Evolutionary conservation across 75 land plant genomes (phyloP), one percentile per base, ranked within the genome.

Genomic region (Ceratopteris richardii): DNA sequence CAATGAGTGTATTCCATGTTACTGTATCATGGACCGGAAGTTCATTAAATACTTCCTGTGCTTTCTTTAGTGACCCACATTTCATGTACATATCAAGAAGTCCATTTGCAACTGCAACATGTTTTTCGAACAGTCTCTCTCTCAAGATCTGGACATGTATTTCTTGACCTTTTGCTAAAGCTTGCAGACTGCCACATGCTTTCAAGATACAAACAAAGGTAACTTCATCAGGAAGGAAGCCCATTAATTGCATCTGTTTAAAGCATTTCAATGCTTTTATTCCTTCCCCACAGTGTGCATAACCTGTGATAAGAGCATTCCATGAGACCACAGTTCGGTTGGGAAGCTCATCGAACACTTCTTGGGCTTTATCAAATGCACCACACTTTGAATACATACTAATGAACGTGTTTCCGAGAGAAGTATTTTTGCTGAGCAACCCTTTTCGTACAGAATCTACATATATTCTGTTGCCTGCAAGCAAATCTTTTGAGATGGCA

Each of bases 271-370:
- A 42, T 56, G 67, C 65, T n/a, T 60, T 66, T 20, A 11, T n/a
- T 4, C 43, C 22, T 29, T 21, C 16, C 13, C 67, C 67, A 18
- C 20, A n/a, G 7, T 65, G 66, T 2, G 26, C 26, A 60, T 65
- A 61, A 21, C 61, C 1, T 22, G 67, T 26, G 30, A 65, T 65
- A 20, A 65, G 30, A n/a, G 65, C 42, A 14, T 65, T 65, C 67
- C 67, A 65, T 5, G 65, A 33, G n/a, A 61, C 64, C 1, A 40
- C 46, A 60, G 25, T 62, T 23, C 44, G 50, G 24, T 25, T 16
- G 60, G 67, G 52, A 28, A 65, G 30, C 27, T 60, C 9, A 22
- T 65, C 24, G 40, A 65, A 65, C 28, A 65, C 0, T 25, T 58
- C 22, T 10, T 26, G 7, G 1, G 67, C 67, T 21, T 36, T 2